Percentiles rank a stretch among this genome's conserved stretches.
These are phyloP conservation scores for Apiospora malaysiana DNA, from an alignment of 2,329 filamentous ascomycete species.

Conservation along the genomic window DNA sequence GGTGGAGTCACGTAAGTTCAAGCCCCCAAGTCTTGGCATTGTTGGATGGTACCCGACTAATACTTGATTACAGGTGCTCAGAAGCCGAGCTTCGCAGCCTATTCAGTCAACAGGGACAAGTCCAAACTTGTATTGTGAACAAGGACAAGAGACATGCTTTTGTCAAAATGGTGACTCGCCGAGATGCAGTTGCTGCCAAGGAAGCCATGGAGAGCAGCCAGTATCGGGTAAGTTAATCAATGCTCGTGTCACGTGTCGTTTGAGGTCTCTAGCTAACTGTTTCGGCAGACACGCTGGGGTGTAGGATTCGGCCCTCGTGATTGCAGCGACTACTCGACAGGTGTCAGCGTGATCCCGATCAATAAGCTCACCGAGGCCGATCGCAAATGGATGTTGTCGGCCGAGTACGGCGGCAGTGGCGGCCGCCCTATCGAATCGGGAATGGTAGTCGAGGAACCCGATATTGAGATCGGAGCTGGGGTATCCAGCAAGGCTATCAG, in stretches of 20 bases:
- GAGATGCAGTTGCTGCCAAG: conserved; percentile 83
- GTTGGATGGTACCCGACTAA: conserved; percentile 21
- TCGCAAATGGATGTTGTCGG: conserved; percentile 94
- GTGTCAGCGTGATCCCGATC: conserved; percentile 92
- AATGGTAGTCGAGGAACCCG: conserved; percentile 93
- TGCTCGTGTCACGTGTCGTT: background rate
- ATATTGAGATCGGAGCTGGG: conserved; percentile 97
- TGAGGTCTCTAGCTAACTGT: conserved; percentile 10
- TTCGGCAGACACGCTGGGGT: conserved; percentile 84
- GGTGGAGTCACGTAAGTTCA: conserved; percentile 84
- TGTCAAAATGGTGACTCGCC: conserved; percentile 95
- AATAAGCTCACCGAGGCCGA: conserved; percentile 93
- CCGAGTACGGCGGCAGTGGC: conserved; percentile 91
- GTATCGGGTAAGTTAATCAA: conserved; percentile 64
- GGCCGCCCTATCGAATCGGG: conserved; percentile 80
- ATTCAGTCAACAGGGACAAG: conserved; percentile 81
- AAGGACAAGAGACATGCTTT: conserved; percentile 98
- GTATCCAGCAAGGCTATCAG: conserved; percentile 91
- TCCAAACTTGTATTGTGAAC: conserved; percentile 98
- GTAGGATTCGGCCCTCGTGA: conserved; percentile 96
- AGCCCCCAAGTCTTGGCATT: conserved; percentile 21
- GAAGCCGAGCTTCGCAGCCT: conserved; percentile 82
- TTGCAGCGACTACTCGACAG: conserved; percentile 93
- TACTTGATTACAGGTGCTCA: conserved; percentile 58
- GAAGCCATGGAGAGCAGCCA: conserved; percentile 84